Evolutionary conservation across 176 grass and related monocot genomes (phyloP), one percentile per base, ranked within the genome.

Genomic region (Aechmea fasciata): DNA sequence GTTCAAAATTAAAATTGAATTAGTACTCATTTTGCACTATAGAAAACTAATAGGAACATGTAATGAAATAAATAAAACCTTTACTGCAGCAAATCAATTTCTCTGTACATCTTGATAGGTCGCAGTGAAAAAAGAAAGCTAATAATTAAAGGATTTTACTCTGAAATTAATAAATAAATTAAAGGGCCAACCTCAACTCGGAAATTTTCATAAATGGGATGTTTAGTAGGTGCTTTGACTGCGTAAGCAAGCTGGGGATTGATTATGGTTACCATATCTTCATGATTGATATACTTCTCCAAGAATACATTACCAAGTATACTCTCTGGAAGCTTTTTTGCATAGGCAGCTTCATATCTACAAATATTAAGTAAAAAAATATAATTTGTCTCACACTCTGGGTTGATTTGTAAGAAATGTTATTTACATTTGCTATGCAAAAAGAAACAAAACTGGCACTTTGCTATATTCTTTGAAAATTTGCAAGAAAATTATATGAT

Each of bases 141-240:
- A 14, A 19, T 19, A 14, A 17, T 17, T 57, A 57, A 7, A 57
- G n/a, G 2, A 19, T 19, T 1, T 57, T 14, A 17, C 13, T 13
- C 14, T 17, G 7, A 57, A 7, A 18, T 14, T 57, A 9, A 57
- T 33, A 57, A 57, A 18, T 57, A 57, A 57, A 57, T 57, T 75
- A 78, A 20, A 76, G n/a, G 67, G 50, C 61, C 71, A 77, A 96
- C 92, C 92, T 87, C 88, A 69, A 89, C 88, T 23, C 92, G 85
- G 68, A 87, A 96, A 69, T 96, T 96, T 73, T 96, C 92, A 9
- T 91, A 96, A 71, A 96, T 87, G 9, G 92, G 92, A 76, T 91
- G 88, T 74, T 83, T 91, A 13, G 88, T 91, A 67, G 92, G 92
- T 57, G 88, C 88, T 68, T 87, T 91, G 48, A 96, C 76, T 41